Conservation (phyloP, 192 early-diverging fungal species). For the Chytriomyces hyalinus region DNA sequence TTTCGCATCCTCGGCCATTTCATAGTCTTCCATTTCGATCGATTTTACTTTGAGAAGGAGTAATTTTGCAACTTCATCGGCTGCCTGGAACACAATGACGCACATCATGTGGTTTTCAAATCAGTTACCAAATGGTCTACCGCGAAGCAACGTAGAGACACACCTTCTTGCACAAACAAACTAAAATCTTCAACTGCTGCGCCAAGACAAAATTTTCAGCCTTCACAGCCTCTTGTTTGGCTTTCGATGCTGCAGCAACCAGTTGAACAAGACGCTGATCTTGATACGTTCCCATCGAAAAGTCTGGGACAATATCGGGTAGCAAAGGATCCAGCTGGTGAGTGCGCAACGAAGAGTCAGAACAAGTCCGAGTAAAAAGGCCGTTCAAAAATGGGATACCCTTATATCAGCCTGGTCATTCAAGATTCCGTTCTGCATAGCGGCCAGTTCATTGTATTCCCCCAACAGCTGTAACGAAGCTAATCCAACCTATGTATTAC, state of each 20-base stretch:
- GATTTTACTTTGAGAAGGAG: constrained; percentile 63
- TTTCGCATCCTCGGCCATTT: constrained; percentile 76
- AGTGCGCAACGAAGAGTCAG: background rate
- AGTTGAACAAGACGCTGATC: constrained; percentile 47
- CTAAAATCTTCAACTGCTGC: constrained; percentile 49
- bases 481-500: constrained; percentile 60
- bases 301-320: constrained; percentile 5
- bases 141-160: too few species aligned
- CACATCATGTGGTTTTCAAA: background rate
- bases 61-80: constrained; percentile 56
- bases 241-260: constrained; percentile 48
- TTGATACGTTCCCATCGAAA: constrained; percentile 32
- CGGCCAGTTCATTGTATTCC: constrained; percentile 33
- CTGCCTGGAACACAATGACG: constrained; percentile 34
- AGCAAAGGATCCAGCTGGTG: background rate
- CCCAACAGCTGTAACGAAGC: constrained; percentile 68
- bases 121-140: too few species aligned
- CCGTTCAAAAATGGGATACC: background rate
- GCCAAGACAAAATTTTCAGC: constrained; percentile 53
- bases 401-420: constrained; percentile 22
- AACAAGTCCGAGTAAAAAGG: too few species aligned
- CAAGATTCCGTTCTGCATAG: too few species aligned
- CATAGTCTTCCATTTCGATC: constrained; percentile 75
- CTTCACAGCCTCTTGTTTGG: constrained; percentile 65
- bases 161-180: too few species aligned